Evolutionary conservation across 2,329 filamentous ascomycete species (phyloP), one percentile per base, ranked within the genome.

Genomic region (Arthrobotrys iridis): DNA sequence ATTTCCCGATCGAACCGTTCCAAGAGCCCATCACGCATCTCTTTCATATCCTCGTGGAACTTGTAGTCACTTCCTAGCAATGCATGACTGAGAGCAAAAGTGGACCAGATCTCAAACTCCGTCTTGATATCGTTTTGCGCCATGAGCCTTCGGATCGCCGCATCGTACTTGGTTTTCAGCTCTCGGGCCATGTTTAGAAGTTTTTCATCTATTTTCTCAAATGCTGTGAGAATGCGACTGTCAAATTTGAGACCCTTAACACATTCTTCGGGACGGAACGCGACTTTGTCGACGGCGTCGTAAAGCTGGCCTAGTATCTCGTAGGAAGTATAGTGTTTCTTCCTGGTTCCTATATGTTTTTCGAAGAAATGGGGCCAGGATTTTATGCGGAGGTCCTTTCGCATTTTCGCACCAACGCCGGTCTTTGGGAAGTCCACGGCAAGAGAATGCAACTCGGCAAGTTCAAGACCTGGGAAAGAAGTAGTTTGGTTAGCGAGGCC

Each of bases 401-500:
- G 84, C 84, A 96, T 90, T 18, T 86, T 83, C 0, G 93, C 94
- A 0, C 91, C 87, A 7, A 90, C 86, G 0, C 95, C 95, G 0
- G 92, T 94, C 83, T 99, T 99, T 46, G 92, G 89, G 80, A 95
- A 99, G 81, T 99, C 95, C 0, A 99, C 95, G 0, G 95, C 94
- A 78, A 89, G 88, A 0, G 95, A 98, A 81, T 99, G 95, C 1
- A 98, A 83, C 6, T 86, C 84, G 1, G 94, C 93, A 3, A 98
- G 85, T 58, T 88, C 84, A 0, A 95, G 82, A 79, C 87, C 87
- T 88, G 50, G 8, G 7, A 11, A n/a, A 30, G 5, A 33, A 76
- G 40, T 46, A 40, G 15, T 4, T 24, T 41, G 50, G 43, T 78
- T 64, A 76, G 57, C 13, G 55, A 11, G 13, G 50, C n/a, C 13